Evolutionary conservation across 805 yeast genomes (phyloP).

Genomic region (Ogataea populi-albae): DNA sequence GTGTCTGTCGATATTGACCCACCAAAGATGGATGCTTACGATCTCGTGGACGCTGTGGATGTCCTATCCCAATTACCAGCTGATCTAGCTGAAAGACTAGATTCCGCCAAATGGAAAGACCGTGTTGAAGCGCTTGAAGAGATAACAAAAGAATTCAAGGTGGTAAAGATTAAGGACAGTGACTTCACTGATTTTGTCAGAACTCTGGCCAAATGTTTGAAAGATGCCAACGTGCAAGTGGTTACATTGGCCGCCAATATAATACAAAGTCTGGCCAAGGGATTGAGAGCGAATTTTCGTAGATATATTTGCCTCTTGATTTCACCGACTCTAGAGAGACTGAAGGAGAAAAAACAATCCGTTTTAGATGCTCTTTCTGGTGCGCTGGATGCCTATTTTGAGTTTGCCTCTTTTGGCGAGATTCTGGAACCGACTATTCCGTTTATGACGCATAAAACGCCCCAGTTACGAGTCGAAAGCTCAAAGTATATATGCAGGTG

Average conservation of each 20-base stretch:
- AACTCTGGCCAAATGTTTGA: slow-evolving; percentile 65
- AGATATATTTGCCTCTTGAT: slow-evolving; percentile 53
- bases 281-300: slow-evolving; percentile 56
- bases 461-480: slow-evolving; percentile 75
- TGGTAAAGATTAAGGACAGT: slow-evolving; percentile 49
- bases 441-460: slow-evolving; percentile 73
- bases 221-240: slow-evolving; percentile 87
- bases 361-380: slow-evolving; percentile 68
- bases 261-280: slow-evolving; percentile 58
- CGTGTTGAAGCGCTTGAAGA: slow-evolving; percentile 82
- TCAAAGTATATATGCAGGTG: slow-evolving; percentile 63
- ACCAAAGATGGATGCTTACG: slow-evolving; percentile 59
- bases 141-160: slow-evolving; percentile 47
- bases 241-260: slow-evolving; percentile 76
- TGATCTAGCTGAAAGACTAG: slow-evolving; percentile 52
- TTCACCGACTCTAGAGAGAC: slow-evolving; percentile 68
- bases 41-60: slow-evolving; percentile 65
- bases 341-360: slow-evolving; percentile 81
- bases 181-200: slow-evolving; percentile 69
- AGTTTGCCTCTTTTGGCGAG: slow-evolving; percentile 47
- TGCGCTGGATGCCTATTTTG: slow-evolving; percentile 65
- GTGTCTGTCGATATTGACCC: slow-evolving; percentile 23
- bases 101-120: slow-evolving; percentile 84
- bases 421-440: slow-evolving; percentile 58
- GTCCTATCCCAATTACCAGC: slow-evolving; percentile 64